Percentiles rank a stretch among this genome's conserved stretches.
Evolutionary conservation across 345 rosid genomes (phyloP).

Genomic region (Odontarrhena argentea): DNA sequence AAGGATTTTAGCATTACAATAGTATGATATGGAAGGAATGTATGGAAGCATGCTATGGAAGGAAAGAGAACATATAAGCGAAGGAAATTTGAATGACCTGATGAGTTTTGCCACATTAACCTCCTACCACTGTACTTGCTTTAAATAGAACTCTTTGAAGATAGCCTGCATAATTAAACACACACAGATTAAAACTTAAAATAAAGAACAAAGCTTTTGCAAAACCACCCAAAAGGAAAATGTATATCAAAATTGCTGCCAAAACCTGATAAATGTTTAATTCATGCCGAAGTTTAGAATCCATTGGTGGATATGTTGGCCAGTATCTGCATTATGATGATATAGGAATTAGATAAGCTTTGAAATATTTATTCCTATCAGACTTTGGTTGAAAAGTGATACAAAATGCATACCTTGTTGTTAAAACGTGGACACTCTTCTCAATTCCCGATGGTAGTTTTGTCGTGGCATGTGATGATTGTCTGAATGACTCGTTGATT

Average conservation of each 20-base stretch:
- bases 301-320: conserved; percentile 47
- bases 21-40: too few species aligned
- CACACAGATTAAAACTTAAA: not conserved
- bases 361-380: not conserved
- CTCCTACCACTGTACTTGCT: conserved; percentile 91
- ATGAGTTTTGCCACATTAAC: conserved; percentile 93
- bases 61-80: too few species aligned
- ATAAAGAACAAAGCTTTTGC: conserved; percentile 12
- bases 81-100: conserved; percentile 54
- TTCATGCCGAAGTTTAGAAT: conserved; percentile 90
- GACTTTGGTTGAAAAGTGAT: not conserved
- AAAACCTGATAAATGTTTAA: conserved; percentile 85
- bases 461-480: conserved; percentile 86
- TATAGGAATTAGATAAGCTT: conserved; percentile 24
- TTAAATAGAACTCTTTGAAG: conserved; percentile 87
- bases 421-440: conserved; percentile 88
- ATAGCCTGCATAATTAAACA: conserved; percentile 59
- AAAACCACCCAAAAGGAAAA: conserved; percentile 34
- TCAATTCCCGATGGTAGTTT: conserved; percentile 91
- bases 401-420: conserved; percentile 64
- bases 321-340: conserved; percentile 79
- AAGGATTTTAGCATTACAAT: too few species aligned
- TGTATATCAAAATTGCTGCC: conserved; percentile 8
- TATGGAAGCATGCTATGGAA: too few species aligned
- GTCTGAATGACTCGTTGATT: conserved; percentile 88